Percentiles rank a stretch among this genome's conserved stretches.
These are phyloP conservation scores for Pleurotus sapidus DNA, from an alignment of 768 basidiomycete species.

Conservation along the genomic window DNA sequence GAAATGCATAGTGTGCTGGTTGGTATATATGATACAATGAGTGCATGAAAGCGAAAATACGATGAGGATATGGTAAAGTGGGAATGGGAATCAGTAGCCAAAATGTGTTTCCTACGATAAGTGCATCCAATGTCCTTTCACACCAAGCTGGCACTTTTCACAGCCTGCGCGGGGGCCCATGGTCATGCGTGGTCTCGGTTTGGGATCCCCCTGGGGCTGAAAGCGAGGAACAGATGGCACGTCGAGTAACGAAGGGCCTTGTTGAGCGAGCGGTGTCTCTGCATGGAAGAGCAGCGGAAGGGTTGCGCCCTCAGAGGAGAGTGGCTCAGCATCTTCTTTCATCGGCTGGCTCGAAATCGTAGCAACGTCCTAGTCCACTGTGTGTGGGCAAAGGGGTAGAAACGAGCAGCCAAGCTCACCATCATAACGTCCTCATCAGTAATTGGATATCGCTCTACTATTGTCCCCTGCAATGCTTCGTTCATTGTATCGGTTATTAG, in stretches of 20 bases:
- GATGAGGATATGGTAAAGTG: background rate
- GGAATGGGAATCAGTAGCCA: background rate
- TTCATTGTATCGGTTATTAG: conserved; percentile 19
- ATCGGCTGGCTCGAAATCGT: background rate
- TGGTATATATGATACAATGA: background rate
- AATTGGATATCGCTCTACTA: background rate
- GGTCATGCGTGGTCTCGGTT: conserved; percentile 46
- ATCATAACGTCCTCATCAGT: conserved; percentile 1
- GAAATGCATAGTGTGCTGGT: background rate
- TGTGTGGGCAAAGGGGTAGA: background rate
- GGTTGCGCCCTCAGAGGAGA: conserved; percentile 11
- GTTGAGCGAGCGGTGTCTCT: no score
- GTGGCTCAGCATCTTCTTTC: background rate
- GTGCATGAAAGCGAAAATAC: background rate
- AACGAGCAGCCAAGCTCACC: background rate
- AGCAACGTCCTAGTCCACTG: background rate
- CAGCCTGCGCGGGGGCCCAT: conserved; percentile 75
- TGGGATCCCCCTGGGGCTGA: conserved; percentile 17
- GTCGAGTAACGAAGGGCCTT: background rate
- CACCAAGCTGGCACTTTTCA: conserved; percentile 58
- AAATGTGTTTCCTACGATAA: conserved; percentile 35
- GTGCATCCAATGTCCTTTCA: conserved; percentile 75
- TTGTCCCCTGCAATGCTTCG: background rate
- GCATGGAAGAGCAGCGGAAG: no score
- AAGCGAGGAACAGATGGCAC: conserved; percentile 8